Conservation (phyloP, 495 filamentous ascomycete genomes). For the Penicillium turbatum region DNA sequence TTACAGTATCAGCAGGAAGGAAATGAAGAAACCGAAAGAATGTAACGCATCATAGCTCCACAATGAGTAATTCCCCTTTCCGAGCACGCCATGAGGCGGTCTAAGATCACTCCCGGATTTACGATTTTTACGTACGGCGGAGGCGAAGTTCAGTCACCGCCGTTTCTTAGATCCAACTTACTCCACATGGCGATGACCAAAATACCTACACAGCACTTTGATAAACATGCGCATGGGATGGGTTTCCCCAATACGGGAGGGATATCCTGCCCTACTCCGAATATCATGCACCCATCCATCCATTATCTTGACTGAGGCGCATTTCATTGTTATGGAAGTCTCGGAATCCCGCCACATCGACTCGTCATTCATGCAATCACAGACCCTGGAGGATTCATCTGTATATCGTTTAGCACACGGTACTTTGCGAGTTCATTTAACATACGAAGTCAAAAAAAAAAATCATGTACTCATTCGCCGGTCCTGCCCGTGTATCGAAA, state of each 20-base stretch:
- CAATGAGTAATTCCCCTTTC: constrained; percentile 28
- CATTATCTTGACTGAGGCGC: no score
- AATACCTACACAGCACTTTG: not conserved
- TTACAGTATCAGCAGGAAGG: not conserved
- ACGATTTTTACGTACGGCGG: not conserved
- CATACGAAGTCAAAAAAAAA: no score
- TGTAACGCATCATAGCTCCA: constrained; percentile 7
- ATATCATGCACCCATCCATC: no score
- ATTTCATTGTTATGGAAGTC: no score
- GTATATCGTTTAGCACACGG: no score
- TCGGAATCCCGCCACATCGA: no score
- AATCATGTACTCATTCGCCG: no score
- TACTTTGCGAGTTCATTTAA: no score
- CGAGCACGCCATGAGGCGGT: constrained; percentile 32
- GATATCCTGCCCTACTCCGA: no score
- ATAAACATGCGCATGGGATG: constrained; percentile 9
- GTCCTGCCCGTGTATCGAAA: no score
- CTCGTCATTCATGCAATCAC: no score
- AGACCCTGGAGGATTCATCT: no score
- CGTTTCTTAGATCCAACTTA: constrained; percentile 1
- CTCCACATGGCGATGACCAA: constrained; percentile 11
- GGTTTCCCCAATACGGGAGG: constrained; percentile 16
- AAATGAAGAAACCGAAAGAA: not conserved
- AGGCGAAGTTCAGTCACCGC: constrained; percentile 13
- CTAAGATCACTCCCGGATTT: constrained; percentile 15